Evolutionary conservation across 345 rosid genomes (phyloP), one percentile per base, ranked within the genome.

Genomic region (Jatropha curcas): DNA sequence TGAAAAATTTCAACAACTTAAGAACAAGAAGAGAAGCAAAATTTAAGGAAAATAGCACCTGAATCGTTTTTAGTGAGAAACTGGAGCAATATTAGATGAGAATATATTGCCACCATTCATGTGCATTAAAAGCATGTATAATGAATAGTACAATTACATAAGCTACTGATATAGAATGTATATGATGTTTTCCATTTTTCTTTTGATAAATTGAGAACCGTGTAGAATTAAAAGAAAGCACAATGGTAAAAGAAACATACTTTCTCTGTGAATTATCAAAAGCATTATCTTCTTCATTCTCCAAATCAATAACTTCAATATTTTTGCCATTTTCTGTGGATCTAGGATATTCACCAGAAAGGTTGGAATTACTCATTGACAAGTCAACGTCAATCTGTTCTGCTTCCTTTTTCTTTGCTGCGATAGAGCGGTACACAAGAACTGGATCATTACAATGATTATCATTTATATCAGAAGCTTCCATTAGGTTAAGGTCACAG

Each of bases 241-340:
- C 22, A 65, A 5, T 53, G 48, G 52, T 43, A 39, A 33, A 30
- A 41, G 76, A 67, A 67, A 69, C 91, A 17, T 86, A 95, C 99
- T 82, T 95, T 75, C 80, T 82, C 60, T 81, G 91, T 22, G 82
- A 70, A 70, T 74, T 73, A 55, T 83, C 84, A 61, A 83, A 79
- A 50, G 80, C 88, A 73, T 88, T 86, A 65, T 85, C 84, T 74
- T 84, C 92, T 31, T 92, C 99, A 77, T 79, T 84, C 76, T 95
- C 98, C 77, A 95, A 81, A 77, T 92, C 96, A 83, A 95, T 95
- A 74, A 95, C 85, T 86, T 95, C 98, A 70, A 95, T 87, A 78
- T 78, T 93, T 77, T 84, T 90, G 71, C 82, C 86, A 76, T 81
- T 81, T 76, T 80, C 79, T 75, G 80, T 71, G 72, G 60, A 80